Conservation (phyloP, 768 basidiomycete species). For the Boletus edulis region DNA sequence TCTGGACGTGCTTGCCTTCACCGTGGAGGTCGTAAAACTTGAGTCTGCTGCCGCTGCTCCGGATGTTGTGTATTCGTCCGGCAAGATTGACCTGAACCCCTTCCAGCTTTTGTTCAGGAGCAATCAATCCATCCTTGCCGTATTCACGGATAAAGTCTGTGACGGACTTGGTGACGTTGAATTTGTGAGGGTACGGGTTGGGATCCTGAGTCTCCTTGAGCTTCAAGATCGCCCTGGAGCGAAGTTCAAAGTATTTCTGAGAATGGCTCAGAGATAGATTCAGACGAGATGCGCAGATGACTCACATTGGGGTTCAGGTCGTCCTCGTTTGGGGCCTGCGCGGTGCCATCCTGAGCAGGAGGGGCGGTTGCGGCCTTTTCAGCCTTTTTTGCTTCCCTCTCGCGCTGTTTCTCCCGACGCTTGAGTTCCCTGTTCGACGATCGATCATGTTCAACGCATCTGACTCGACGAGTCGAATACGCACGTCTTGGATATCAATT, state of each 20-base stretch:
- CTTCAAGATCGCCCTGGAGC: conserved; percentile 83
- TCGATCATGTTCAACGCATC: conserved; percentile 26
- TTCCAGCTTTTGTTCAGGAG: conserved; percentile 63
- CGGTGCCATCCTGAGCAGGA: conserved; percentile 33
- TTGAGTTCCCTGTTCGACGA: conserved; percentile 76
- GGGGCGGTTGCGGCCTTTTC: conserved; percentile 60
- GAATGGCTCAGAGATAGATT: background rate
- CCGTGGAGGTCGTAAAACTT: conserved; percentile 92
- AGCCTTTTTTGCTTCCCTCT: conserved; percentile 70
- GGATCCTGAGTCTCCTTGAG: conserved; percentile 83
- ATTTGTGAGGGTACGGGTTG: conserved; percentile 99
- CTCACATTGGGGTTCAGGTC: conserved; percentile 90
- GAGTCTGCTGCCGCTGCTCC: conserved; percentile 78
- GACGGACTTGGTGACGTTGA: conserved; percentile 80
- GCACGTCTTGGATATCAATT: conserved; percentile 95
- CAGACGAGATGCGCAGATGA: conserved; percentile 8
- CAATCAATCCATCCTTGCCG: conserved; percentile 68
- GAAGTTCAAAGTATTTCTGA: conserved; percentile 96
- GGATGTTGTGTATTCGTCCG: conserved; percentile 90
- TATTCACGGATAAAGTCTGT: conserved; percentile 71
- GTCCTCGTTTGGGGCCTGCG: conserved; percentile 58
- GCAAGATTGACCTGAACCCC: conserved; percentile 64
- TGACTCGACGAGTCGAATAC: conserved; percentile 29
- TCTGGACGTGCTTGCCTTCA: conserved; percentile 91
- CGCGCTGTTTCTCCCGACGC: conserved; percentile 84